Base-by-base conservation (phyloP, 108 stramenopile species). In the Epithemia pelagica region DNA sequence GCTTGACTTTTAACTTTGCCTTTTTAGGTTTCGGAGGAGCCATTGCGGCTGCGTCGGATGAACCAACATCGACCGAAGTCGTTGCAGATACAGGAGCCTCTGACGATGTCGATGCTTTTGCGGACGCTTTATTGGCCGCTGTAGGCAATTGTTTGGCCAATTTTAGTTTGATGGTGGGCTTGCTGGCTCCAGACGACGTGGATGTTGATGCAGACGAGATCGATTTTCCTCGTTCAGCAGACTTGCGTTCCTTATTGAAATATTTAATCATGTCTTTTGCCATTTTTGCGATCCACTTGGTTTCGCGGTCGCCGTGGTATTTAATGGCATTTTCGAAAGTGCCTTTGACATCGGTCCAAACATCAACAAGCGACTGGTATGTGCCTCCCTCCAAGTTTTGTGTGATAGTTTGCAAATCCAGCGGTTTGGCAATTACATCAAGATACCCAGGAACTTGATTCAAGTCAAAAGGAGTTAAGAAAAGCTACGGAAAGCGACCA, bases 291-390 rank as follows among this genome's bases (percentile, higher is more conserved):
- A 92, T 81, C 71, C 81, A 90, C 28, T 70, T 76, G 25, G 79
- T 82, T 52, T 81, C 76, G 20, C 72, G 68, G 27, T 69, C 73
- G 8, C 52, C 62, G 61, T 92, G 88, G 66, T 85, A 92, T 3
- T 64, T 37, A 2, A 86, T 74, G 20, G 91, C 91, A 70, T 92
- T 92, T 20, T 84, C 79, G 65, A 82, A 90, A 27, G 77, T 75
- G 25, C 74, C 15, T n/a, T 58, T 55, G 52, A 64, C 61, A 66
- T 84, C 85, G 0, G 32, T 59, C 60, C 69, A 84, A 63, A 90
- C 82, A 15, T 74, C 74, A 15, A 74, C 73, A 21, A 66, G 60
- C 0, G 53, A 70, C 1, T 63, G 20, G 69, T 92, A 92, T 2
- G 54, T n/a, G 0, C 81, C 85, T 23, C 29, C 31, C 22, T 88